These are phyloP conservation scores for Gigaspora rosea DNA, from an alignment of 192 early-diverging fungal genomes.

Conservation along the genomic window DNA sequence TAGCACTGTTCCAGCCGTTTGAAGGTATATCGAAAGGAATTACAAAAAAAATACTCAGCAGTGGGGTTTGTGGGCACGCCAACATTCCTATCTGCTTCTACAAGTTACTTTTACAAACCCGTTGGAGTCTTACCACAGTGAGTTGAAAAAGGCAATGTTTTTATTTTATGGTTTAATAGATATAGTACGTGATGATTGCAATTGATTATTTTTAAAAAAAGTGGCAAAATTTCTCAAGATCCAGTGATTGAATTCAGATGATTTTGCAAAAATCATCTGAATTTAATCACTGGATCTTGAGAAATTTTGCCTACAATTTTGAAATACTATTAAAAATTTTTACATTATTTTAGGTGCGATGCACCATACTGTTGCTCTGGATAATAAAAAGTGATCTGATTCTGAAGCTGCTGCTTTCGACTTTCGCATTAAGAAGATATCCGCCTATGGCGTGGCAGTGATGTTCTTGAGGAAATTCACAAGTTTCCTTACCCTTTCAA, in stretches of 20 bases:
- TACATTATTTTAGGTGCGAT: background rate
- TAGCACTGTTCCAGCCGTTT: background rate
- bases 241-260: no score
- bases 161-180: constrained; percentile 6
- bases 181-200: background rate
- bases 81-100: constrained; percentile 30
- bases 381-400: background rate
- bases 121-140: constrained; percentile 32
- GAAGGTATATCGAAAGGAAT: constrained; percentile 20
- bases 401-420: background rate
- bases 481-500: constrained; percentile 22
- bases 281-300: no score
- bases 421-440: constrained; percentile 13
- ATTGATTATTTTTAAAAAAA: constrained; percentile 3
- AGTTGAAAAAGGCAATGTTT: background rate
- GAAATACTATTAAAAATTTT: background rate
- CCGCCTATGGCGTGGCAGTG: constrained; percentile 4
- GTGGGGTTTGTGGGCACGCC: constrained; percentile 28
- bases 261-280: no score
- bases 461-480: constrained; percentile 17
- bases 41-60: constrained; percentile 23
- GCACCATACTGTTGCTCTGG: background rate
- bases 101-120: constrained; percentile 28
- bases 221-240: no score
- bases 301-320: no score